phyloP scores from a whole-genome alignment of 2,329 filamentous ascomycete genomes.

The Pseudohalonectria lignicola region DNA sequence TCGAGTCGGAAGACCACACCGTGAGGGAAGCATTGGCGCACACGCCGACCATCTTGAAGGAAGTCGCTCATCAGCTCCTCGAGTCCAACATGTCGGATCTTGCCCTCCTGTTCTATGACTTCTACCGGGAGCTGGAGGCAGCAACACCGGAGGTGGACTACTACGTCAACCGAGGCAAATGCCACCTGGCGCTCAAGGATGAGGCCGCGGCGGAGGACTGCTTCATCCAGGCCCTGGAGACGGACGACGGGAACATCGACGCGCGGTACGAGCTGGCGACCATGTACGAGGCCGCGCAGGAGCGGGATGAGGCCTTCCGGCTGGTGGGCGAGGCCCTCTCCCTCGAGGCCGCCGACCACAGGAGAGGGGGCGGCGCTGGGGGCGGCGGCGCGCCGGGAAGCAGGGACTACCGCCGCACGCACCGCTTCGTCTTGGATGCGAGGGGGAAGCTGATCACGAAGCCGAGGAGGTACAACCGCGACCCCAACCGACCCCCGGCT shows the following conservation, averaged over 20 bases:
- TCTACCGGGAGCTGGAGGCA: conserved; percentile 38
- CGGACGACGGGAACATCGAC: conserved; percentile 61
- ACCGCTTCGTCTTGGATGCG: conserved; percentile 9
- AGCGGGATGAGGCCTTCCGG: conserved; percentile 66
- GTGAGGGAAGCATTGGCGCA: too few relatives aligned
- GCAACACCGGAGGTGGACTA: conserved; percentile 39
- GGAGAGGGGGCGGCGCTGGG: conserved; percentile 20
- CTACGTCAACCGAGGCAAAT: conserved; percentile 50
- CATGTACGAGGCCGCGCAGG: conserved; percentile 67
- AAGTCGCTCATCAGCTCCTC: conserved; percentile 42
- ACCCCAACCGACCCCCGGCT: neutral
- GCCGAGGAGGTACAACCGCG: conserved; percentile 7
- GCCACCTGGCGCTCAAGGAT: conserved; percentile 54
- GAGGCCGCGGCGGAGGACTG: conserved; percentile 63
- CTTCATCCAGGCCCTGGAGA: conserved; percentile 63
- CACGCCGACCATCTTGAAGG: conserved; percentile 72
- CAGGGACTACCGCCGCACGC: conserved; percentile 6
- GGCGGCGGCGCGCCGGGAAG: conserved; percentile 18
- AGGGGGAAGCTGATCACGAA: conserved; percentile 10
- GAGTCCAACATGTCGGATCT: conserved; percentile 19
- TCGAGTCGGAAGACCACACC: too few relatives aligned
- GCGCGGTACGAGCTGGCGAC: conserved; percentile 72
- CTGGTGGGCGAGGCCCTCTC: conserved; percentile 66
- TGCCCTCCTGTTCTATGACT: conserved; percentile 46
- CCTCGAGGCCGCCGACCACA: conserved; percentile 41